Evolutionary conservation across 768 basidiomycete genomes (phyloP).

Genomic region (Suillus subaureus): DNA sequence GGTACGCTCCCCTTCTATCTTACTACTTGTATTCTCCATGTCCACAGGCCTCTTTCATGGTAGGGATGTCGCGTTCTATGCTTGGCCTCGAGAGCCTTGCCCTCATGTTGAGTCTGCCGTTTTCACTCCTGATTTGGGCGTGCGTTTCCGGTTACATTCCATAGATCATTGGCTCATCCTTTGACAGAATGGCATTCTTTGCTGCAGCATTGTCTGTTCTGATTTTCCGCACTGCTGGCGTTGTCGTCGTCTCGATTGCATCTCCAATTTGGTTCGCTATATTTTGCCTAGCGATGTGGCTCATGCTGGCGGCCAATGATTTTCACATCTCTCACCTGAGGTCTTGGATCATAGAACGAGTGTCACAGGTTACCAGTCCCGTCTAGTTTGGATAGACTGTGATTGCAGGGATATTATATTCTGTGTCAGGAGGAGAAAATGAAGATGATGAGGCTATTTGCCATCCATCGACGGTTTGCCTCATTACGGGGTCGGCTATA

Average conservation of each 20-base stretch:
- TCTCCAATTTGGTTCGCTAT: not conserved
- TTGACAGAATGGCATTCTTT: not conserved
- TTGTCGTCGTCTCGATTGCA: not conserved
- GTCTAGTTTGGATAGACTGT: not conserved
- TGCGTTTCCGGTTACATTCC: constrained; percentile 13
- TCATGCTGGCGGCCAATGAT: not conserved
- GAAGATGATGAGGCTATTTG: not conserved
- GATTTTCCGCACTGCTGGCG: not conserved
- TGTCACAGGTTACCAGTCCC: not conserved
- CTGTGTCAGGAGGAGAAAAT: not conserved
- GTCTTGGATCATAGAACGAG: constrained; percentile 1
- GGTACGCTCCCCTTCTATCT: constrained; percentile 1
- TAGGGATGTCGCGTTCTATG: not conserved
- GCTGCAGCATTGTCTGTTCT: not conserved
- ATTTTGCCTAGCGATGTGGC: not conserved
- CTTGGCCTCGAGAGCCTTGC: constrained; percentile 21
- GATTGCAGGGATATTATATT: not conserved
- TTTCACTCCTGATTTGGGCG: constrained; percentile 35
- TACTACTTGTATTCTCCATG: not conserved
- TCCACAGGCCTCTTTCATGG: constrained; percentile 9
- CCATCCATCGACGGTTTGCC: not conserved
- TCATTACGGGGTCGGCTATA: not conserved
- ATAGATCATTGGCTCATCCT: not conserved
- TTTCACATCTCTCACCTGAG: not conserved
- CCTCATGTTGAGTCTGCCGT: constrained; percentile 35